These are phyloP conservation scores for Arthrobotrys megalospora DNA, from an alignment of 2,329 filamentous ascomycete genomes.

Conservation along the genomic window DNA sequence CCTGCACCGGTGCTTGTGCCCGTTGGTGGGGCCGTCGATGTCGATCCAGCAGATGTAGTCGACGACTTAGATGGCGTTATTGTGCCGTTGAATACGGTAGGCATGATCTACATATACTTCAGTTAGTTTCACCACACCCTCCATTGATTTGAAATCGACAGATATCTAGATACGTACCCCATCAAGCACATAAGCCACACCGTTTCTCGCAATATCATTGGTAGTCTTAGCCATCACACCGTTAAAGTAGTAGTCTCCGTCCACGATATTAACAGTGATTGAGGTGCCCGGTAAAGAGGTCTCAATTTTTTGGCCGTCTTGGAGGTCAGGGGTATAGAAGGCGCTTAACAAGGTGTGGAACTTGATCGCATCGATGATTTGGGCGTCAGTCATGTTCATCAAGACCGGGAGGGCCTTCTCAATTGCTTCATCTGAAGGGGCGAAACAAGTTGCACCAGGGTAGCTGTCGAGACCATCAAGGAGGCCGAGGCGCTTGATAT, in stretches of 20 bases:
- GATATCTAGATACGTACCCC: conserved; percentile 39
- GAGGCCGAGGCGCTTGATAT: conserved; percentile 48
- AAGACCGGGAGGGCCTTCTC: conserved; percentile 42
- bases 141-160: background rate
- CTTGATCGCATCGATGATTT: conserved; percentile 55
- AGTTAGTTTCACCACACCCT: background rate
- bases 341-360: conserved; percentile 51
- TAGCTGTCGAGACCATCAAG: conserved; percentile 52
- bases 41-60: conserved; percentile 15
- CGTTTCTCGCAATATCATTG: conserved; percentile 57
- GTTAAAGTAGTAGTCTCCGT: conserved; percentile 49
- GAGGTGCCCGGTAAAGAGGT: conserved; percentile 30
- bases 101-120: conserved; percentile 50
- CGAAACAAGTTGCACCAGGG: conserved; percentile 57
- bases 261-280: conserved; percentile 44
- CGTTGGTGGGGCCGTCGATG: conserved; percentile 13
- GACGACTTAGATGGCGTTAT: conserved; percentile 10
- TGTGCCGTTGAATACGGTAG: conserved; percentile 41
- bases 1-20: background rate
- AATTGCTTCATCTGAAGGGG: conserved; percentile 48
- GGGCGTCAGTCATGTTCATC: conserved; percentile 43
- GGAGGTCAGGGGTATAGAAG: conserved; percentile 39
- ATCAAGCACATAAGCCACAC: conserved; percentile 55
- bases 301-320: conserved; percentile 31
- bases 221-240: conserved; percentile 40